A percentile compares a stretch with the other conserved stretches of the same genome.
These are phyloP conservation scores for Gnaphalium uliginosum DNA, from an alignment of 129 eudicot species.

Conservation along the genomic window DNA sequence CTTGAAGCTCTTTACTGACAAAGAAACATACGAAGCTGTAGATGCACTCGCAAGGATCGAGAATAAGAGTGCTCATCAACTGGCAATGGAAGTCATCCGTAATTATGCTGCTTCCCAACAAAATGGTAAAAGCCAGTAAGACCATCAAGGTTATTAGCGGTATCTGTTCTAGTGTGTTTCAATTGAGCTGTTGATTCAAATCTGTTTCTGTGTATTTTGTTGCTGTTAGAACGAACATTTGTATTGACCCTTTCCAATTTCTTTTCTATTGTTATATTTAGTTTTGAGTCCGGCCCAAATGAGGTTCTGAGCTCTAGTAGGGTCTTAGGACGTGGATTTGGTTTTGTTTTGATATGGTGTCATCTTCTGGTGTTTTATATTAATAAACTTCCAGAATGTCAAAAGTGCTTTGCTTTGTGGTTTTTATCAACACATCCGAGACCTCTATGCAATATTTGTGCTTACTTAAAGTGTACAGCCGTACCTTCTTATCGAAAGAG, in stretches of 20 bases:
- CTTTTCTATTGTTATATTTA: neutral
- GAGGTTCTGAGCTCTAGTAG: neutral
- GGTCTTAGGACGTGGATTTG: constrained; percentile 25
- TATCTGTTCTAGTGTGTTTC: constrained; percentile 11
- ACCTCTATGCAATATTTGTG: too few species aligned
- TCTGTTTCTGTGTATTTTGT: neutral
- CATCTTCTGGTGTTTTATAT: constrained; percentile 23
- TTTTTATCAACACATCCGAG: neutral
- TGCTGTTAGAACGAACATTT: constrained; percentile 12
- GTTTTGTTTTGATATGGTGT: constrained; percentile 22
- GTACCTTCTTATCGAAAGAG: too few species aligned
- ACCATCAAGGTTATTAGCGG: neutral
- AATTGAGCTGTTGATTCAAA: constrained; percentile 37
- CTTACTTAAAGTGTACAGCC: too few species aligned
- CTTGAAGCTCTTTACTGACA: constrained; percentile 76
- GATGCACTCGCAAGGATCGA: constrained; percentile 74
- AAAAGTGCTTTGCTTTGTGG: neutral
- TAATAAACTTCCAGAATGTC: constrained; percentile 30
- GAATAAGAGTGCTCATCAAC: constrained; percentile 80
- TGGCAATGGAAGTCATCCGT: constrained; percentile 89
- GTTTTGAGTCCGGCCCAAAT: constrained; percentile 12
- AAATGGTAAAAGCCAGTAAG: constrained; percentile 65
- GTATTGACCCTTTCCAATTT: constrained; percentile 3
- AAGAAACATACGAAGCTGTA: constrained; percentile 72
- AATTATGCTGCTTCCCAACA: constrained; percentile 73